These are phyloP conservation scores for Ogataea pignaliae DNA, from an alignment of 805 yeast species.

Conservation along the genomic window DNA sequence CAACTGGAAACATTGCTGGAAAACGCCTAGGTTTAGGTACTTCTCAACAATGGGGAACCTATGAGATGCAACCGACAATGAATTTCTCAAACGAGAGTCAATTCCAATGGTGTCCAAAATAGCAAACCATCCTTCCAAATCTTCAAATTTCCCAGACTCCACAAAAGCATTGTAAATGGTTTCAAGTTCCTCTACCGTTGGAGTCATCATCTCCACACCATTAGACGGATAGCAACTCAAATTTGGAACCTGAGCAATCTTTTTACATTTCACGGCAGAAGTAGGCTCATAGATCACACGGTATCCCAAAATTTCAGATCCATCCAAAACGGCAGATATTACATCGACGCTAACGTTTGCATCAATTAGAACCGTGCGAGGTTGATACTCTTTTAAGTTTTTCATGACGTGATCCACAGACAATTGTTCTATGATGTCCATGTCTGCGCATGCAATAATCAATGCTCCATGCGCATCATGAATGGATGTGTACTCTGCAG, in stretches of 20 bases:
- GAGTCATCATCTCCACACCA: constrained; percentile 49
- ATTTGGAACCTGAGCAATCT: constrained; percentile 34
- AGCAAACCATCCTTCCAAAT: constrained; percentile 69
- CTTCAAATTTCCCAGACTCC: constrained; percentile 38
- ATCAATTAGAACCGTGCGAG: constrained; percentile 57
- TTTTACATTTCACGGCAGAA: constrained; percentile 55
- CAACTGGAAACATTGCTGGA: constrained; percentile 68
- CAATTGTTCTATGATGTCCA: constrained; percentile 60
- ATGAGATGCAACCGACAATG: constrained; percentile 33
- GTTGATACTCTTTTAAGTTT: constrained; percentile 37
- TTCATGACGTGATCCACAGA: constrained; percentile 37
- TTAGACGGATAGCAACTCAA: constrained; percentile 46
- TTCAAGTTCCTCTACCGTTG: constrained; percentile 61
- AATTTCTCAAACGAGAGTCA: constrained; percentile 41
- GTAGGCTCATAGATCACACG: constrained; percentile 71
- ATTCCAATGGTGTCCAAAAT: constrained; percentile 56
- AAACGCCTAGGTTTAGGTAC: constrained; percentile 38
- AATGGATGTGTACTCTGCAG: constrained; percentile 73
- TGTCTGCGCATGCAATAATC: constrained; percentile 77
- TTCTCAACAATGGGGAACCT: constrained; percentile 23
- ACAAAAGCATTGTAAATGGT: constrained; percentile 49
- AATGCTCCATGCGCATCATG: constrained; percentile 61
- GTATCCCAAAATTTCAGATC: constrained; percentile 17
- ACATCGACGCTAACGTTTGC: constrained; percentile 54
- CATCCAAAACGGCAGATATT: constrained; percentile 33